Base-by-base conservation (phyloP, 305 asterid genomes). In the Withania somnifera region DNA sequence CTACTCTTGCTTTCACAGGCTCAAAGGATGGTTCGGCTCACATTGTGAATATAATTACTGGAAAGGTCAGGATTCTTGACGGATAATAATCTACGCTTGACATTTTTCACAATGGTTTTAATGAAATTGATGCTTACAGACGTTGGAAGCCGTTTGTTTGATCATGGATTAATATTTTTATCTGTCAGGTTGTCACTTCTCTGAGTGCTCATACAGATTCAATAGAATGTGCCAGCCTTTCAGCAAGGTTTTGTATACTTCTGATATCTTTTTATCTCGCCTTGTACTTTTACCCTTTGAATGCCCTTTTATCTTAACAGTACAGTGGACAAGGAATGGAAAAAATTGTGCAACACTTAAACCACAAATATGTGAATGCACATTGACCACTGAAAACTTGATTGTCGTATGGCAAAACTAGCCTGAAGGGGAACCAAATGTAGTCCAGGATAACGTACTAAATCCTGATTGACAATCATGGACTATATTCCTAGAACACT, bases 191-290 rank as follows among this genome's bases (percentile, higher is more conserved):
- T 63, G 97, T 95, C 67, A 87, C 84, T 78, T 94, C 99, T 80
- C 88, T 94, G 83, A 78, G 32, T 69, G 88, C 87, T 22, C 99
- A 95, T 91, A 84, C 95, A 38, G 97, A 90, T 84, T 94, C 99
- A 11, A 88, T 95, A 28, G 99, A 95, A 89, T 93, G 95, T 84
- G 95, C 89, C 78, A 94, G 91, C 77, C 89, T 94, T 87, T 91
- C 93, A 75, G 85, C 90, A 86, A 93, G 96, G 99, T 95, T 64
- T 64, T 81, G 30, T 85, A 82, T 78, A 66, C 80, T 56, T 52
- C 71, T 79, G 56, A 58, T 20, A 78, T 51, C 85, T 84, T 79
- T 56, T 64, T 45, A 38, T 52, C 52, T 63, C 45, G 61, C 53
- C 36, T 11, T 61, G 57, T 61, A 40, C 17, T 15, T 54, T 56